Base-by-base conservation (phyloP, 1,284 basidiomycete species). In the Ceratobasidium theobromae region DNA sequence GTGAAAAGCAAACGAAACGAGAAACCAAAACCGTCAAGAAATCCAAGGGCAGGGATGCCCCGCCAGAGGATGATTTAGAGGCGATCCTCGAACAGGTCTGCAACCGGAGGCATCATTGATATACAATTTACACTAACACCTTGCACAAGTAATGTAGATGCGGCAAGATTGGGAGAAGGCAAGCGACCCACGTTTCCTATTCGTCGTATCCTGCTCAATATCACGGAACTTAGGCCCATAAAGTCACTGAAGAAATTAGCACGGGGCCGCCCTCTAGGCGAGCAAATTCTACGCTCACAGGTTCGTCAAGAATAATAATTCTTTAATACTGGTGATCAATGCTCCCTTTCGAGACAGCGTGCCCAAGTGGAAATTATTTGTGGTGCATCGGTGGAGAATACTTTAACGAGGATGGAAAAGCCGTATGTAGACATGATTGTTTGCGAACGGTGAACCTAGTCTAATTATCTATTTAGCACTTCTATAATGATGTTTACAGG, bases 311-410 rank as follows among this genome's bases (percentile, higher is more conserved):
- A n/a, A n/a, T n/a, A n/a, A n/a, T n/a, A 32, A 18, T 5, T 18
- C 2, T n/a, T 33, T 6, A n/a, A 6, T 5, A 9, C 49, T 52
- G 49, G 30, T 52, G 2, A 14, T 52, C 28, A 18, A 16, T 16
- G 35, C 35, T 52, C 2, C 28, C 16, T 30, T 32, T 14, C 3
- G 25, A 28, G 12, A 12, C 32, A 0, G 78, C 90, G 0, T 93
- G 88, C 74, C 91, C 91, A 0, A 85, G 80, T 68, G 89, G 88
- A 46, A 88, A 87, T 70, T 82, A 92, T 74, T 77, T 93, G 0
- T 93, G 90, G 88, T 88, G 83, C 69, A 86, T 93, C 41, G 88
- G 88, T 0, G 88, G 91, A 4, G 91, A 94, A 74, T 93, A 86
- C 74, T 95, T 92, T 73, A 85, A 84, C 67, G 89, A 93, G 53